Evolutionary conservation across 352 stramenopile genomes (phyloP).

Genomic region (Pythium folliculosum): DNA sequence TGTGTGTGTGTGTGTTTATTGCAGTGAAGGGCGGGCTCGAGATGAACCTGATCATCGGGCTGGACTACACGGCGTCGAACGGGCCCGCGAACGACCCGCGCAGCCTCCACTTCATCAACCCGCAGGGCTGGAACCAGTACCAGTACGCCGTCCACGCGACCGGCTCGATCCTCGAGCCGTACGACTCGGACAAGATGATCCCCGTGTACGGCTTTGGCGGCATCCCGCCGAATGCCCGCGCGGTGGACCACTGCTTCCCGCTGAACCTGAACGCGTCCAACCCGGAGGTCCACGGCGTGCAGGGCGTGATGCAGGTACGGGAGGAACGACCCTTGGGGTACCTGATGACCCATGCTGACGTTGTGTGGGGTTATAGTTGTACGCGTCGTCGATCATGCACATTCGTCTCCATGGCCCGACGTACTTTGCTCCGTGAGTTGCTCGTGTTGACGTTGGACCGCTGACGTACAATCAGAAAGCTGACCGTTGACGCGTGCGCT

Average conservation of each 20-base stretch:
- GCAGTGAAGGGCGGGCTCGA: conserved; percentile 80
- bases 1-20: too few relatives aligned
- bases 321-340: neutral
- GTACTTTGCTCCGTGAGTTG: conserved; percentile 81
- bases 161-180: conserved; percentile 66
- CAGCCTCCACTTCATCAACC: conserved; percentile 73
- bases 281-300: conserved; percentile 66
- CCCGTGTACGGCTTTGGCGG: conserved; percentile 76
- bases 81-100: conserved; percentile 45
- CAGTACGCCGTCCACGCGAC: conserved; percentile 76
- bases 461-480: too few relatives aligned
- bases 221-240: conserved; percentile 8
- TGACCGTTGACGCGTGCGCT: too few relatives aligned
- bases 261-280: conserved; percentile 71
- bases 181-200: conserved; percentile 74
- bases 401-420: conserved; percentile 77
- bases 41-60: conserved; percentile 77
- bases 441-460: too few relatives aligned
- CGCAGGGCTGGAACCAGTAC: conserved; percentile 64
- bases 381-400: conserved; percentile 60
- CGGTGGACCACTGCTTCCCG: conserved; percentile 92
- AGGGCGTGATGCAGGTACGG: conserved; percentile 70
- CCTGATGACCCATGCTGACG: neutral
- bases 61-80: conserved; percentile 82
- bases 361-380: conserved; percentile 33